Evolutionary conservation across 345 rosid genomes (phyloP).

Genomic region (Dovyalis caffra): DNA sequence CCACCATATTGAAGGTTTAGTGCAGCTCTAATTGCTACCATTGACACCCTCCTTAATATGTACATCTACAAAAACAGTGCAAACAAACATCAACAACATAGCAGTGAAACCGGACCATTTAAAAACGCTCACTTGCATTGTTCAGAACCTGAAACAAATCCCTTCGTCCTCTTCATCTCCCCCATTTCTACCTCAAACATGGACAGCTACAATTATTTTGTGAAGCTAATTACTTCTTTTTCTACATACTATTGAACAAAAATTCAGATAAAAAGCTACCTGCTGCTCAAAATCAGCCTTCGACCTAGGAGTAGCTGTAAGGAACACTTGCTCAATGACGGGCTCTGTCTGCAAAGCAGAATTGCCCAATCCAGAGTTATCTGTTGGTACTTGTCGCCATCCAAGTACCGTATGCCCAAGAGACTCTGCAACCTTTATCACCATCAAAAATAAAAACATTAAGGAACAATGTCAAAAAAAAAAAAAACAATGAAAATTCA

Average conservation of each 20-base stretch:
- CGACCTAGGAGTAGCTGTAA: slow-evolving; percentile 63
- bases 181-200: neutral
- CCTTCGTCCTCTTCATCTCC: slow-evolving; percentile 1
- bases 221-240: neutral
- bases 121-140: neutral
- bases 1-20: slow-evolving; percentile 87
- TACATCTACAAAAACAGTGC: slow-evolving; percentile 66
- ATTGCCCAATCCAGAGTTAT: slow-evolving; percentile 78
- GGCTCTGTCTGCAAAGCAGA: slow-evolving; percentile 93
- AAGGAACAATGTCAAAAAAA: neutral
- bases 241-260: neutral
- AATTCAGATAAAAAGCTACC: slow-evolving; percentile 38
- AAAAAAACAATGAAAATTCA: neutral
- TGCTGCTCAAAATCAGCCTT: slow-evolving; percentile 88
- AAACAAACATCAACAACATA: neutral
- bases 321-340: slow-evolving; percentile 88
- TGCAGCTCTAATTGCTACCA: slow-evolving; percentile 95
- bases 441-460: neutral
- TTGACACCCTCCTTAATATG: slow-evolving; percentile 82
- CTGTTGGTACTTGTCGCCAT: slow-evolving; percentile 90
- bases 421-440: slow-evolving; percentile 80
- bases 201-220: neutral
- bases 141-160: neutral
- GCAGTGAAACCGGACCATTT: neutral
- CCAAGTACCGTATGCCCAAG: slow-evolving; percentile 93